phyloP scores from a whole-genome alignment of 768 basidiomycete species.

The Exidia glandulosa region DNA sequence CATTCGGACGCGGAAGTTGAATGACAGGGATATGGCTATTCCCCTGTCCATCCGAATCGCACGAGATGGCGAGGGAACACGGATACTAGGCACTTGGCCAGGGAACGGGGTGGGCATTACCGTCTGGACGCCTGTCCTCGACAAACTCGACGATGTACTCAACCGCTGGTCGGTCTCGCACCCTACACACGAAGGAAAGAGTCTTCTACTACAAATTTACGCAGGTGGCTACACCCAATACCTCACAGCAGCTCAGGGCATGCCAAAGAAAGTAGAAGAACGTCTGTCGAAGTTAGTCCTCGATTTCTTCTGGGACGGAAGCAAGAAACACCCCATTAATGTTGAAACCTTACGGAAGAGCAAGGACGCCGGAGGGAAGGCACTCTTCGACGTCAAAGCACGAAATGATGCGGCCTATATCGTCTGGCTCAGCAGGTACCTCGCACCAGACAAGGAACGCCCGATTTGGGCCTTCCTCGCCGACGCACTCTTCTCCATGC shows the following conservation, averaged over 20 bases:
- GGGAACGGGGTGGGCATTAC: conserved; percentile 1
- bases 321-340: not conserved
- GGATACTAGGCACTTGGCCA: conserved; percentile 3
- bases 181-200: not conserved
- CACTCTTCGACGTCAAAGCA: not conserved
- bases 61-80: conserved; percentile 1
- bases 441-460: not conserved
- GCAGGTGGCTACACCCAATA: not conserved
- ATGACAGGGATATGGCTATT: too few relatives aligned
- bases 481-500: not conserved
- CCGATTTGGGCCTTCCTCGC: not conserved
- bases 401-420: not conserved
- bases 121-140: conserved; percentile 1
- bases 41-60: conserved; percentile 2
- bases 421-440: not conserved
- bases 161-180: not conserved
- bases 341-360: not conserved
- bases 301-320: not conserved
- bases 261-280: not conserved
- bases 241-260: not conserved
- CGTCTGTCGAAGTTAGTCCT: not conserved
- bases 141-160: not conserved
- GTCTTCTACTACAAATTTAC: not conserved
- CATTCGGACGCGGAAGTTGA: not conserved
- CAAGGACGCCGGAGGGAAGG: not conserved